Conservation (phyloP, 2,329 filamentous ascomycete genomes). For the Fusarium veterinarium region DNA sequence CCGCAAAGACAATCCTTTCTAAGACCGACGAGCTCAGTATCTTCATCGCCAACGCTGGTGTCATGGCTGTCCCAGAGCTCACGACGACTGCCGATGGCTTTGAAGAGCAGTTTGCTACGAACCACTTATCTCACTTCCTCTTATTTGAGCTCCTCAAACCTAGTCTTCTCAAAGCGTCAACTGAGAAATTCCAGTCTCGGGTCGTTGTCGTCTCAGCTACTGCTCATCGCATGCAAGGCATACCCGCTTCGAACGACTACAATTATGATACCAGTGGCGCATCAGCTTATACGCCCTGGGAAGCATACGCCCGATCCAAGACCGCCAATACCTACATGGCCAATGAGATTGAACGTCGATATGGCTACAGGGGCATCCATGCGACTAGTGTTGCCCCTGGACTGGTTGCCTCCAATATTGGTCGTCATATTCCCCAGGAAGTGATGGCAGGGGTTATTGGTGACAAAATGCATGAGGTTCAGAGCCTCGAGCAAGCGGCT, state of each 20-base stretch:
- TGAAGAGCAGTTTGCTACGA: conserved; percentile 33
- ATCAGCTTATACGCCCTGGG: neutral
- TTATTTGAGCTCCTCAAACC: conserved; percentile 15
- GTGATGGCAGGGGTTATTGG: neutral
- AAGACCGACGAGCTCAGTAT: conserved; percentile 1
- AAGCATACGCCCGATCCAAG: conserved; percentile 3
- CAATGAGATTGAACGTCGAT: conserved; percentile 8
- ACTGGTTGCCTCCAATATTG: neutral
- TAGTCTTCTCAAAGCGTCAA: neutral
- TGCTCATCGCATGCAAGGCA: conserved; percentile 12
- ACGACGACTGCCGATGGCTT: conserved; percentile 23
- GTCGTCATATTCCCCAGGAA: conserved; percentile 9
- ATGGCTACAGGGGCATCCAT: neutral
- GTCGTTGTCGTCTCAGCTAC: conserved; percentile 3
- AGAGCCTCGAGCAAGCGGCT: conserved; percentile 1
- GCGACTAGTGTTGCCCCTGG: conserved; percentile 9
- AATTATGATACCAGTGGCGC: neutral
- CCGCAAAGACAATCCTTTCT: neutral
- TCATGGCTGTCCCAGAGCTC: conserved; percentile 19
- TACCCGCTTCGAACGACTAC: neutral
- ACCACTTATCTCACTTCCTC: conserved; percentile 35
- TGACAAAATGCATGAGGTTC: neutral
- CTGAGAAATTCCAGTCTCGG: conserved; percentile 4
- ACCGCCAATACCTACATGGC: conserved; percentile 15
- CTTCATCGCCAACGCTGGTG: conserved; percentile 41